A percentile compares a stretch with the other conserved stretches of the same genome.
Evolutionary conservation across 1,284 basidiomycete genomes (phyloP).

Genomic region (Puccinia triticina): DNA sequence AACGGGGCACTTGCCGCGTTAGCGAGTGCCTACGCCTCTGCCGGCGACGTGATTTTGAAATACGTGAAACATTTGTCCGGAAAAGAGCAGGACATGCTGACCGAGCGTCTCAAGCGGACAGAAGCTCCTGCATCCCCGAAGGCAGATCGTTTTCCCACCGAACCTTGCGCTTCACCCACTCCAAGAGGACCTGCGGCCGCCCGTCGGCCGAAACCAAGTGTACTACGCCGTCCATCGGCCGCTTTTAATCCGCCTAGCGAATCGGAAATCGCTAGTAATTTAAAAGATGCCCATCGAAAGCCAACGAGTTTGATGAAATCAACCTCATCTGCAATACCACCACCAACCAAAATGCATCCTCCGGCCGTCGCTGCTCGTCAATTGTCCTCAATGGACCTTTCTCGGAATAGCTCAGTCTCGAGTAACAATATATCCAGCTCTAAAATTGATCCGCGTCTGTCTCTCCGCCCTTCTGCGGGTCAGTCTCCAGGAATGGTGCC

Average conservation of each 20-base stretch:
- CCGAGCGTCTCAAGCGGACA: slow-evolving; percentile 82
- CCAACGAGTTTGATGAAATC: slow-evolving; percentile 9
- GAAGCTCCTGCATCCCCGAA: slow-evolving; percentile 61
- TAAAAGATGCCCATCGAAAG: slow-evolving; percentile 2
- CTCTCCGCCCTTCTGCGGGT: slow-evolving; percentile 19
- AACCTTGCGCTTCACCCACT: slow-evolving; percentile 43
- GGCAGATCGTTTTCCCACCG: slow-evolving; percentile 20
- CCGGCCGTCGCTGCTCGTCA: slow-evolving; percentile 59
- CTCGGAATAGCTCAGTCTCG: slow-evolving; percentile 45
- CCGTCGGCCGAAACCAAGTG: slow-evolving; percentile 29
- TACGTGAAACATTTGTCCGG: slow-evolving; percentile 74
- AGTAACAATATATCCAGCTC: slow-evolving; percentile 51
- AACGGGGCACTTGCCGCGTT: slow-evolving; percentile 77
- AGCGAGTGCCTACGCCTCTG: slow-evolving; percentile 79
- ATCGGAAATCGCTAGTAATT: slow-evolving; percentile 25
- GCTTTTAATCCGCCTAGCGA: slow-evolving; percentile 56
- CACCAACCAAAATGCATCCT: slow-evolving; percentile 70
- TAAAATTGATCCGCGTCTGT: slow-evolving; percentile 52
- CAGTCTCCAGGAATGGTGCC: slow-evolving; percentile 15
- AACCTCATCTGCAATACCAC: slow-evolving; percentile 18
- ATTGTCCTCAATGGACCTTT: slow-evolving; percentile 10
- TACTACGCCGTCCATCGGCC: slow-evolving; percentile 67
- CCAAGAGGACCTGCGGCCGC: slow-evolving; percentile 25
- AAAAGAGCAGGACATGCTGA: slow-evolving; percentile 87
- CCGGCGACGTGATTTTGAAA: slow-evolving; percentile 83